A percentile compares a stretch with the other conserved stretches of the same genome.
phyloP scores from a whole-genome alignment of 2,329 filamentous ascomycete genomes.

The Cordyceps cicadae region DNA sequence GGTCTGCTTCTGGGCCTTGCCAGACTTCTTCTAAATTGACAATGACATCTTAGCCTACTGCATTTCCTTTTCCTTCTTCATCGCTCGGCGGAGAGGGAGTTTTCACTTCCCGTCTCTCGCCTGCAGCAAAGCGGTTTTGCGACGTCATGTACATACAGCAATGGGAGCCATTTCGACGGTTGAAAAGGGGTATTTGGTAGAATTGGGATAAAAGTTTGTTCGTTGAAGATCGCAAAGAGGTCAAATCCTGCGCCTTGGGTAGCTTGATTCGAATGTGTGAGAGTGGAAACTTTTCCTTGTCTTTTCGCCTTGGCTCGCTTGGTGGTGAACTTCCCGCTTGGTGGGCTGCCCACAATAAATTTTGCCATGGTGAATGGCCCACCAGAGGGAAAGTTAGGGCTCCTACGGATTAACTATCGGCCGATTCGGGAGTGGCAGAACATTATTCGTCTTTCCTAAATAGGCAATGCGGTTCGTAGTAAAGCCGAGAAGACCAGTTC shows the following conservation, averaged over 20 bases:
- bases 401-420: slow-evolving; percentile 19
- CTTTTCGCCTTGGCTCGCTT: neutral
- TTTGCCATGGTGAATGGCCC: slow-evolving; percentile 19
- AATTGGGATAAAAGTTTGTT: slow-evolving; percentile 14
- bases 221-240: slow-evolving; percentile 46
- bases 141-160: slow-evolving; percentile 69
- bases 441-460: slow-evolving; percentile 4
- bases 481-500: neutral
- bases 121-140: slow-evolving; percentile 83
- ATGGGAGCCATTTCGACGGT: slow-evolving; percentile 66
- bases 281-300: slow-evolving; percentile 11
- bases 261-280: slow-evolving; percentile 15
- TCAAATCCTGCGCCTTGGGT: slow-evolving; percentile 72
- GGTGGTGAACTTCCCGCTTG: slow-evolving; percentile 8
- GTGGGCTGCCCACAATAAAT: slow-evolving; percentile 18
- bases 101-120: slow-evolving; percentile 31
- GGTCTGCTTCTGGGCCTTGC: slow-evolving; percentile 69
- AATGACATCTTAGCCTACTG: slow-evolving; percentile 90
- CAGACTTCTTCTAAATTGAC: slow-evolving; percentile 58
- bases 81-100: neutral
- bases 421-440: neutral
- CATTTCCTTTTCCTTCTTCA: slow-evolving; percentile 29
- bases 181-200: slow-evolving; percentile 16
- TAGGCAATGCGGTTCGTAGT: neutral
- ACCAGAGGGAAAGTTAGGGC: slow-evolving; percentile 26